phyloP scores from a whole-genome alignment of 306 rosid genomes.

The Lablab purpureus region DNA sequence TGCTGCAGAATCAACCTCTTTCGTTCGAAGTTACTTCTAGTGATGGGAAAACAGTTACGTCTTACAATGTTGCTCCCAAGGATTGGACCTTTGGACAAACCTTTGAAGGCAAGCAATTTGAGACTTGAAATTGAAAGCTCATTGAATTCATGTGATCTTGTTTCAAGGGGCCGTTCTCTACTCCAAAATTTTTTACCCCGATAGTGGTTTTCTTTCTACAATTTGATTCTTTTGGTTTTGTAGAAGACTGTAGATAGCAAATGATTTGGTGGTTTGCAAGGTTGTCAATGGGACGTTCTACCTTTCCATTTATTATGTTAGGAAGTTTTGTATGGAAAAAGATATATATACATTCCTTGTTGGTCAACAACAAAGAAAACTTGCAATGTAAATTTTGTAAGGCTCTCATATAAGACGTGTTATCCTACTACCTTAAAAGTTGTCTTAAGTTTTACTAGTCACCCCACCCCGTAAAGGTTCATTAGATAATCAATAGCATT shows the following conservation, averaged over 20 bases:
- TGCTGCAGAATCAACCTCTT: conserved; percentile 83
- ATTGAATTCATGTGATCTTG: conserved; percentile 34
- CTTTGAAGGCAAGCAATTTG: conserved; percentile 93
- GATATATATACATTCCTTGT: conserved; percentile 7
- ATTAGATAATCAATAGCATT: conserved; percentile 17
- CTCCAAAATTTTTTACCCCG: neutral
- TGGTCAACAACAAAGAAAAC: conserved; percentile 38
- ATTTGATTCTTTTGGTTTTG: conserved; percentile 42
- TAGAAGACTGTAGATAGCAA: conserved; percentile 46
- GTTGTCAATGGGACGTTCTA: conserved; percentile 38
- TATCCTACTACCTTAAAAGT: conserved; percentile 37
- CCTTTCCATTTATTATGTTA: conserved; percentile 31
- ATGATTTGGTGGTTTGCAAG: conserved; percentile 44
- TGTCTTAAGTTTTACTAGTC: conserved; percentile 26
- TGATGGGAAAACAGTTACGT: conserved; percentile 72
- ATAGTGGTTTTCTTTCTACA: conserved; percentile 37
- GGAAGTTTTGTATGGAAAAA: conserved; percentile 41
- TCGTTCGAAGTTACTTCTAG: conserved; percentile 83
- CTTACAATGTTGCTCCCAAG: conserved; percentile 85
- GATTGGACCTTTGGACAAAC: conserved; percentile 92
- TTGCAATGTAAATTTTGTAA: conserved; percentile 39
- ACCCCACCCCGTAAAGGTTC: conserved; percentile 1
- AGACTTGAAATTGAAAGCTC: conserved; percentile 51
- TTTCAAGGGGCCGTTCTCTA: conserved; percentile 32
- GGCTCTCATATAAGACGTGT: conserved; percentile 45